Conservation (phyloP, 140 eudicot genomes). For the Anethum foeniculum region DNA sequence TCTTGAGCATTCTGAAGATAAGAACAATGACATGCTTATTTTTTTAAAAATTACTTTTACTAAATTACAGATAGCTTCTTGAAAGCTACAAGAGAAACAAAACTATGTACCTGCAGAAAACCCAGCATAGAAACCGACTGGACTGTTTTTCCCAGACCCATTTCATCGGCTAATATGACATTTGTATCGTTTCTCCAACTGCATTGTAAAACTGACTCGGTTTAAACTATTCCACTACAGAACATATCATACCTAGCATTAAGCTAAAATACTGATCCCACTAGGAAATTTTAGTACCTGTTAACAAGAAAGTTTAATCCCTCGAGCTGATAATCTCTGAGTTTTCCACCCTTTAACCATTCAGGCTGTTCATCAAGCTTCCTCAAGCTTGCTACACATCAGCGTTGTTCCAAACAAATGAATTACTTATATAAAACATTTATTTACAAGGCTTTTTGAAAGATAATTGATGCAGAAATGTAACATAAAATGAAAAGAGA, state of each 20-base stretch:
- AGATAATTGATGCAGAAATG: background rate
- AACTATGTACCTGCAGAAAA: constrained; percentile 62
- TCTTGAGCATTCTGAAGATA: constrained; percentile 79
- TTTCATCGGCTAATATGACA: constrained; percentile 98
- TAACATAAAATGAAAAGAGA: background rate
- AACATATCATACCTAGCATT: background rate
- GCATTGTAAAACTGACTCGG: constrained; percentile 33
- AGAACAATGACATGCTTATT: background rate
- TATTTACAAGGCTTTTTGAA: background rate
- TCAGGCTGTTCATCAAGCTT: constrained; percentile 99
- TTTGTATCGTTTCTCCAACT: constrained; percentile 99
- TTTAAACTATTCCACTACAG: constrained; percentile 18
- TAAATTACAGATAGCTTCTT: background rate
- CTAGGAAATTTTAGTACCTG: constrained; percentile 39
- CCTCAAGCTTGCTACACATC: constrained; percentile 71
- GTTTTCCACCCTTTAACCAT: constrained; percentile 93
- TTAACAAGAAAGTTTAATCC: constrained; percentile 96
- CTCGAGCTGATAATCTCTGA: constrained; percentile 98
- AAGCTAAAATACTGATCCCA: constrained; percentile 2
- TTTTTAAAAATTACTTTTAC: background rate
- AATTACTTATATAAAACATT: background rate
- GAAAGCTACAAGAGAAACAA: background rate
- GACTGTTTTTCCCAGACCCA: constrained; percentile 99
- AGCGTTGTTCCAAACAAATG: background rate
- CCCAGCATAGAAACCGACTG: constrained; percentile 99